Evolutionary conservation across 2,329 filamentous ascomycete species (phyloP).

Genomic region (Fusarium irregulare): DNA sequence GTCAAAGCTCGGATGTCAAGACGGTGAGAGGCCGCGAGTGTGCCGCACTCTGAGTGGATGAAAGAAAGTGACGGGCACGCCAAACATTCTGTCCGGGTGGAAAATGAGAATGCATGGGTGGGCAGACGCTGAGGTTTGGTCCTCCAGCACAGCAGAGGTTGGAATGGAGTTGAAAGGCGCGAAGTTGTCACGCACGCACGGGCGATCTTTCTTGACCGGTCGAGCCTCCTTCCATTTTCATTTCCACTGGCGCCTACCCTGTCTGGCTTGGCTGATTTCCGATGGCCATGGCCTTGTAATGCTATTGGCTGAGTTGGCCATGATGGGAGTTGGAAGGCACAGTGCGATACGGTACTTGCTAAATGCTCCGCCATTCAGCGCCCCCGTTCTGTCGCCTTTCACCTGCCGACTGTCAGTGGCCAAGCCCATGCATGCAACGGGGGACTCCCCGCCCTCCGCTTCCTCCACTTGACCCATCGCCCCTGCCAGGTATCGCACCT

Average conservation of each 20-base stretch:
- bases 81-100: constrained; percentile 33
- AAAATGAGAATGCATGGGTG: constrained; percentile 39
- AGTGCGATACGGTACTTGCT: background rate
- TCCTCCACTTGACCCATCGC: constrained; percentile 1
- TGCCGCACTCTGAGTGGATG: constrained; percentile 3
- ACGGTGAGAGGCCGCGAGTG: constrained; percentile 20
- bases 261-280: constrained; percentile 2
- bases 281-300: constrained; percentile 2
- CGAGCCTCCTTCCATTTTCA: constrained; percentile 19
- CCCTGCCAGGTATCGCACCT: constrained; percentile 4
- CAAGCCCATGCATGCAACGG: background rate
- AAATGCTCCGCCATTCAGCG: constrained; percentile 34
- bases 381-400: constrained; percentile 17
- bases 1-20: constrained; percentile 27
- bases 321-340: constrained; percentile 2
- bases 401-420: constrained; percentile 21
- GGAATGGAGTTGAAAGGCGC: constrained; percentile 36
- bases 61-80: constrained; percentile 17
- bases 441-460: constrained; percentile 9
- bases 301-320: constrained; percentile 18
- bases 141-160: constrained; percentile 11
- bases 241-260: constrained; percentile 30
- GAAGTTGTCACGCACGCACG: constrained; percentile 42
- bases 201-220: constrained; percentile 40
- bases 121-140: constrained; percentile 21